These are phyloP conservation scores for Clarireedia hainanense DNA, from an alignment of 2,329 filamentous ascomycete species.

Conservation along the genomic window DNA sequence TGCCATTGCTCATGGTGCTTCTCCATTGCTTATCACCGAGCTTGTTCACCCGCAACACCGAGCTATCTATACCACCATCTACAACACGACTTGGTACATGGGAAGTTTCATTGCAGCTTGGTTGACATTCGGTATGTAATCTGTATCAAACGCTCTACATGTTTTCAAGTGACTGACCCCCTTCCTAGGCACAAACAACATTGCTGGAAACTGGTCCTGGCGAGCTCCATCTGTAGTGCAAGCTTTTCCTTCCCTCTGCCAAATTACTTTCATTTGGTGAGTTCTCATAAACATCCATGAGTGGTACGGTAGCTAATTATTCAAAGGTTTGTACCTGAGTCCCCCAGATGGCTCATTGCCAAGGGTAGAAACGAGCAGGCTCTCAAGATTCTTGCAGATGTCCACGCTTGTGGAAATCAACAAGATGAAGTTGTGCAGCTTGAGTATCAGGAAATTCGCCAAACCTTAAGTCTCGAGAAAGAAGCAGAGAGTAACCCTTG, in stretches of 20 bases:
- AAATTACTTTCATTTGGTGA: constrained; percentile 25
- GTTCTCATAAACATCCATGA: not conserved
- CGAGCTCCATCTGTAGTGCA: constrained; percentile 29
- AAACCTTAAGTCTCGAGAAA: constrained; percentile 37
- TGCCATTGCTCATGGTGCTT: constrained; percentile 24
- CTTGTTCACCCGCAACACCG: constrained; percentile 42
- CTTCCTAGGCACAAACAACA: constrained; percentile 30
- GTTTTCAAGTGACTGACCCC: not conserved
- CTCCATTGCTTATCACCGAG: constrained; percentile 35
- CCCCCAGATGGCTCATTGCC: constrained; percentile 48
- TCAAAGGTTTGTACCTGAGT: constrained; percentile 32
- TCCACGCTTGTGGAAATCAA: constrained; percentile 34
- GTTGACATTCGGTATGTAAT: constrained; percentile 33
- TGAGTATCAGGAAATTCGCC: constrained; percentile 37
- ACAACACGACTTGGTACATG: constrained; percentile 38
- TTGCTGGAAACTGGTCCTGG: constrained; percentile 29
- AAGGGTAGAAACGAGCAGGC: constrained; percentile 62
- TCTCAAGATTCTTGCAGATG: constrained; percentile 41
- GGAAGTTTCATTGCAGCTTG: constrained; percentile 39
- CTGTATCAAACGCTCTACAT: not conserved
- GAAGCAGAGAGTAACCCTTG: constrained; percentile 39
- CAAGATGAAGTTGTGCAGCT: constrained; percentile 34
- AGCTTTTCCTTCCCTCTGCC: constrained; percentile 23
- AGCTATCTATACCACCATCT: constrained; percentile 39
- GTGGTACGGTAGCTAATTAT: not conserved